A percentile compares a stretch with the other conserved stretches of the same genome.
Evolutionary conservation across 345 rosid genomes (phyloP).

Genomic region (Salix caprea): DNA sequence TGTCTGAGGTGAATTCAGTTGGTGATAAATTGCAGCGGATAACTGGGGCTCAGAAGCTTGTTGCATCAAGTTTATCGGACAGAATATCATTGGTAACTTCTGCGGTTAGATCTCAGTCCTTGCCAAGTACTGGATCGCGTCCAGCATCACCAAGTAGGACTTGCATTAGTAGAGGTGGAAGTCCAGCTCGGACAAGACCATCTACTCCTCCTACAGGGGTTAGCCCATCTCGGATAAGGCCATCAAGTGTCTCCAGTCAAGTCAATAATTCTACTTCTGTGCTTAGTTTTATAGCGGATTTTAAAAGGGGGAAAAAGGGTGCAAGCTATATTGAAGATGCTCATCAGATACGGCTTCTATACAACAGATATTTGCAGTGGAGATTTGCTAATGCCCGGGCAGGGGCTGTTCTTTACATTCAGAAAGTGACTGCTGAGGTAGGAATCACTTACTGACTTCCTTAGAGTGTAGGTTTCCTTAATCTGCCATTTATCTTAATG

Average conservation of each 20-base stretch:
- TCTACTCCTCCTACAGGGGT: constrained; percentile 69
- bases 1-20: constrained; percentile 40
- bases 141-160: constrained; percentile 72
- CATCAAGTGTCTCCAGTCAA: constrained; percentile 49
- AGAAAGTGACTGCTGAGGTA: constrained; percentile 83
- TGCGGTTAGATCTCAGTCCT: constrained; percentile 52
- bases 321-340: constrained; percentile 75
- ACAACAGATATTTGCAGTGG: constrained; percentile 91
- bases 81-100: constrained; percentile 39
- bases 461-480: not conserved
- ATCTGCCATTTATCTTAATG: not conserved
- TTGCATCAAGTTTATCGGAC: constrained; percentile 44
- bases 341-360: constrained; percentile 74
- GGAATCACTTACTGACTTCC: not conserved
- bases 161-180: constrained; percentile 43
- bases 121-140: constrained; percentile 41
- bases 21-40: constrained; percentile 39
- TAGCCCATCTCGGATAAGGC: constrained; percentile 76
- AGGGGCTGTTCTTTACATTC: constrained; percentile 61
- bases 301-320: constrained; percentile 69
- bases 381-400: constrained; percentile 73
- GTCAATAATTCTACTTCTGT: constrained; percentile 61
- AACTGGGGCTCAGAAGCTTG: constrained; percentile 41
- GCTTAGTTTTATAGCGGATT: constrained; percentile 82
- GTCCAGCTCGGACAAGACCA: constrained; percentile 60